These are phyloP conservation scores for Penicillium fuscoglaucum DNA, from an alignment of 2,329 filamentous ascomycete genomes.

Conservation along the genomic window DNA sequence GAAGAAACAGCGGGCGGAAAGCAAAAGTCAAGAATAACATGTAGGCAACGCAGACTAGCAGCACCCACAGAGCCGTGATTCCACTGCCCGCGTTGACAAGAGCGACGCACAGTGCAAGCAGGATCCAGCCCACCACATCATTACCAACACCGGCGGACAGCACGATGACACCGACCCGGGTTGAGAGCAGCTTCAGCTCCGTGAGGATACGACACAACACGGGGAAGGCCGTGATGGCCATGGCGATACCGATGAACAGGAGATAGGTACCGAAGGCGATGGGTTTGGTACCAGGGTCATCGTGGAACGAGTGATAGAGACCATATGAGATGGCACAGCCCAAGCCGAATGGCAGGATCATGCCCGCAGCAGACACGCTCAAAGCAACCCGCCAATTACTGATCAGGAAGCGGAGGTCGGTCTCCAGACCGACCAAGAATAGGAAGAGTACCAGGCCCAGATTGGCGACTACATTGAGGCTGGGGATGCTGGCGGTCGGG, in stretches of 20 bases:
- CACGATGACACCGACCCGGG: slow-evolving; percentile 82
- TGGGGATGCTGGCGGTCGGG: slow-evolving; percentile 70
- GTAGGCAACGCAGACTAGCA: slow-evolving; percentile 74
- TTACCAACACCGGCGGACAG: slow-evolving; percentile 90
- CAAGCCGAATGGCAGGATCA: slow-evolving; percentile 79
- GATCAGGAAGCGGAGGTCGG: slow-evolving; percentile 73
- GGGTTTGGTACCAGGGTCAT: slow-evolving; percentile 56
- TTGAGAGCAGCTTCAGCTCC: slow-evolving; percentile 80
- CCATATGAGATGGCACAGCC: slow-evolving; percentile 80
- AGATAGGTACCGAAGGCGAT: slow-evolving; percentile 64
- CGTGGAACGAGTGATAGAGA: slow-evolving; percentile 70
- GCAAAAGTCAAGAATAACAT: slow-evolving; percentile 71
- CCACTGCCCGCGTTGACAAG: slow-evolving; percentile 86
- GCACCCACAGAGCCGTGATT: slow-evolving; percentile 78
- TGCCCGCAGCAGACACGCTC: slow-evolving; percentile 75
- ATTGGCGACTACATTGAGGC: slow-evolving; percentile 75
- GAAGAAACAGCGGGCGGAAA: slow-evolving; percentile 73
- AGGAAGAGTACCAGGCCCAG: slow-evolving; percentile 81
- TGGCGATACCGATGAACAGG: slow-evolving; percentile 87
- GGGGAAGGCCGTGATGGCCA: slow-evolving; percentile 87
- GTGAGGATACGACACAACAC: slow-evolving; percentile 92
- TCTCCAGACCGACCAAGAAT: slow-evolving; percentile 85
- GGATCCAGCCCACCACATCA: slow-evolving; percentile 86
- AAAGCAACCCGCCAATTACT: slow-evolving; percentile 79
- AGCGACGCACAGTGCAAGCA: slow-evolving; percentile 89